Evolutionary conservation across 1,284 basidiomycete genomes (phyloP), one percentile per base, ranked within the genome.

Genomic region (Ceratobasidium theobromae): DNA sequence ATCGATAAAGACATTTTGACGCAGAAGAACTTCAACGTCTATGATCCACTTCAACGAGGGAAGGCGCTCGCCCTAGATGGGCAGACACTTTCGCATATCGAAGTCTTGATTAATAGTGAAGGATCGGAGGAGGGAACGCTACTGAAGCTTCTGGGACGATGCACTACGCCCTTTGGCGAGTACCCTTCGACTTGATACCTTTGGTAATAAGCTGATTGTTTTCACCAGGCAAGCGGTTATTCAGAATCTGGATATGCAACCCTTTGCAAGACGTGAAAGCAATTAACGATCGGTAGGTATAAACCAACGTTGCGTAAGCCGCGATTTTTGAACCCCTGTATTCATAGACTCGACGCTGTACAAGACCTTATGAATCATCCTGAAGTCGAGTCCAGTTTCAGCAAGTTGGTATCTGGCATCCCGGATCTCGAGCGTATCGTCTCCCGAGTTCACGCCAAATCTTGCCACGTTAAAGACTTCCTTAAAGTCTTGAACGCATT

Each of bases 11-110:
- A 97, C 71, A 86, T 98, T 64, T 76, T 98, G 70, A 91, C 86
- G 66, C 94, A 95, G 86, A 89, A 86, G 77, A 97, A 97, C 75
- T 98, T 98, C 82, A 95, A 97, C 73, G 82, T 97, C 46, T 97
- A 97, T 74, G 94, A 98, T 76, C 95, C 95, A 0, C 92, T 97
- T 84, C 88, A 88, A 73, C 82, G 84, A 69, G 93, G 93, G 21
- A 82, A 88, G 73, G 91, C 88, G 23, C 78, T 98, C 49, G 82
- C 91, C 0, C 81, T 98, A 28, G 95, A 98, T 75, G 95, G 95
- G 1, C 93, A 97, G 74, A 95, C 93, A 0, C 79, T 98, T 52
- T 90, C 91, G 14, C 95, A 98, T 75, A 82, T 98, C 71, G 95
- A 98, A 80, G 84, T 98, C 6, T 77, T 98, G 41, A 78, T 94